phyloP scores from a whole-genome alignment of 495 filamentous ascomycete genomes.

The Trypethelium eluteriae region DNA sequence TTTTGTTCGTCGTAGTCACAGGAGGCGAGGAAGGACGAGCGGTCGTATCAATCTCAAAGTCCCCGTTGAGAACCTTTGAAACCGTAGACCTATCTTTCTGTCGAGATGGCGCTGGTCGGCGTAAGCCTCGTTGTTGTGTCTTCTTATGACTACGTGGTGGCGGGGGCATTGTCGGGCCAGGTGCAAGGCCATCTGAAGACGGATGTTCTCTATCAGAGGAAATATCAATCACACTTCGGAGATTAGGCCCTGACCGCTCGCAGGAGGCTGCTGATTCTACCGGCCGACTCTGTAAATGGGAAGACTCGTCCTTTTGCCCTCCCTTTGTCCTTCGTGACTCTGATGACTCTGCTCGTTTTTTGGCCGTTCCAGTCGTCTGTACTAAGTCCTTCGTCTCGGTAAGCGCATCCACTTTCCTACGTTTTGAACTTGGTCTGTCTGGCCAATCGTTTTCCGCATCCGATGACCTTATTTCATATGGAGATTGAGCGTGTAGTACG shows the following conservation, averaged over 20 bases:
- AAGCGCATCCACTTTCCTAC: constrained; percentile 34
- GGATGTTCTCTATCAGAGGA: constrained; percentile 25
- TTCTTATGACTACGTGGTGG: constrained; percentile 9
- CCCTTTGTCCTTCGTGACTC: constrained; percentile 25
- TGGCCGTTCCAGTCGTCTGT: neutral
- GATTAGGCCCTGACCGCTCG: constrained; percentile 3
- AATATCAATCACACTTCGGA: constrained; percentile 24
- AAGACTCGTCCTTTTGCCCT: neutral
- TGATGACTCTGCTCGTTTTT: constrained; percentile 15
- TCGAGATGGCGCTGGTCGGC: neutral
- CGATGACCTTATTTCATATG: constrained; percentile 42
- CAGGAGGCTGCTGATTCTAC: constrained; percentile 10
- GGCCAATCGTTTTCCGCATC: constrained; percentile 24
- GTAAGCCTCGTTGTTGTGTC: neutral
- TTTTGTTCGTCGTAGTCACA: constrained; percentile 6
- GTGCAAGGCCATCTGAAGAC: constrained; percentile 23
- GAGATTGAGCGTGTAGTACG: constrained; percentile 37
- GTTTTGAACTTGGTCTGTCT: constrained; percentile 42
- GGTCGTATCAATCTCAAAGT: neutral
- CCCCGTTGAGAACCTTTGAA: too few relatives aligned
- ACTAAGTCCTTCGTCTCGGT: constrained; percentile 4
- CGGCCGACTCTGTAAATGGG: neutral
- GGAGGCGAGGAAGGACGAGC: constrained; percentile 12
- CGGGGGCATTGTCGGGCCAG: constrained; percentile 25
- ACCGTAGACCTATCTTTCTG: neutral